Percentiles rank a stretch among this genome's conserved stretches.
Evolutionary conservation across 2,329 filamentous ascomycete genomes (phyloP).

Genomic region (Fusarium hostae): DNA sequence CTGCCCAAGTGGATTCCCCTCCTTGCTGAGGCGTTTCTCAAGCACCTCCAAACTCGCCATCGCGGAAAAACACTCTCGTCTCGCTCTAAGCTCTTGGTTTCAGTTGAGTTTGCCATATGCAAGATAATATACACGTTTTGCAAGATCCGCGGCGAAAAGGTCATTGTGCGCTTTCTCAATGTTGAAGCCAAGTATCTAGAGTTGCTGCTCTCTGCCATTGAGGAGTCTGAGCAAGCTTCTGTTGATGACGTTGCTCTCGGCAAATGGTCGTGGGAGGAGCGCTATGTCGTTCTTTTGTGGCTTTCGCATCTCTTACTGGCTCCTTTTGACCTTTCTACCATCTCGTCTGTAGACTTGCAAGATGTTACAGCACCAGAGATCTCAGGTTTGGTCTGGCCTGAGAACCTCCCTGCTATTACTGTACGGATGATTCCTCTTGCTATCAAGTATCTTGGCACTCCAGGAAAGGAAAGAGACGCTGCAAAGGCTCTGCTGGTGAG

Average conservation of each 20-base stretch:
- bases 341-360: conserved; percentile 72
- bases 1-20: conserved; percentile 79
- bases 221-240: conserved; percentile 61
- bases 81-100: conserved; percentile 57
- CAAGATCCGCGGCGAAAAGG: conserved; percentile 93
- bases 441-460: conserved; percentile 74
- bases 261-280: conserved; percentile 82
- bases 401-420: conserved; percentile 74
- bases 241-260: conserved; percentile 25
- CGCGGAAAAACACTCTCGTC: conserved; percentile 51
- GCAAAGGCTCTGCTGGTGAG: conserved; percentile 86
- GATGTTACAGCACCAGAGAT: conserved; percentile 57
- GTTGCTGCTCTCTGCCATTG: conserved; percentile 78
- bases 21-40: conserved; percentile 80
- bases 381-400: conserved; percentile 65
- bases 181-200: conserved; percentile 91
- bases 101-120: conserved; percentile 77
- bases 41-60: conserved; percentile 65
- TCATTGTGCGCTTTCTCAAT: conserved; percentile 89
- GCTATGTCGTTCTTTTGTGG: conserved; percentile 90
- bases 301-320: conserved; percentile 83
- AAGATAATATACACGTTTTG: conserved; percentile 88
- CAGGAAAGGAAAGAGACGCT: conserved; percentile 90
- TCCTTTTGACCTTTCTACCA: conserved; percentile 89
- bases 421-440: conserved; percentile 77